Evolutionary conservation across 2,329 filamentous ascomycete genomes (phyloP).

Genomic region (Dendryphion nanum): DNA sequence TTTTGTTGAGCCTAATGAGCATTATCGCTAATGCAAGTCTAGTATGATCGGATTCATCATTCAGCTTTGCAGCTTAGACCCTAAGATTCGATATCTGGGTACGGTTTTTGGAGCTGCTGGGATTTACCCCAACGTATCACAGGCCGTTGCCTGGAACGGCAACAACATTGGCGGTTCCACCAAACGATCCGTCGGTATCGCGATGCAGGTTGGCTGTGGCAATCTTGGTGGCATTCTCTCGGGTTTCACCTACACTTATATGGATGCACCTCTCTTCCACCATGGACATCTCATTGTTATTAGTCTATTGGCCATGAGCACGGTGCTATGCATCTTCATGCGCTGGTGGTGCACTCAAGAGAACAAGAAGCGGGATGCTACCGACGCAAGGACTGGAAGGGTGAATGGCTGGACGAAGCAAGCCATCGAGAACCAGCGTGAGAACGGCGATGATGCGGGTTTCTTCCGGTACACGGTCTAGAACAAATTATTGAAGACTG

Average conservation of each 20-base stretch:
- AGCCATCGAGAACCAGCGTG: conserved; percentile 52
- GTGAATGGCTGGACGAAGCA: conserved; percentile 22
- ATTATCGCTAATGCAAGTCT: no score
- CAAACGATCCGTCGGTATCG: conserved; percentile 54
- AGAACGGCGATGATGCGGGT: conserved; percentile 54
- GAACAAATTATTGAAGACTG: no score
- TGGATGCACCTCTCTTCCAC: conserved; percentile 41
- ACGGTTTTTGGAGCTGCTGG: conserved; percentile 43
- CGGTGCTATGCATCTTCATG: conserved; percentile 52
- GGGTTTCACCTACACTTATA: conserved; percentile 45
- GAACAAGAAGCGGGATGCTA: conserved; percentile 52
- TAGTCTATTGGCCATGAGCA: conserved; percentile 42
- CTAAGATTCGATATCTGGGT: conserved; percentile 39
- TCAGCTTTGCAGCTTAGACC: conserved; percentile 29
- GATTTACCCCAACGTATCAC: conserved; percentile 54
- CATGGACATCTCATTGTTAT: conserved; percentile 45
- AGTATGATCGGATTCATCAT: conserved; percentile 42
- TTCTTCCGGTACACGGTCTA: conserved; percentile 33
- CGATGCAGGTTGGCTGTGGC: conserved; percentile 52
- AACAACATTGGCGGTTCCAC: conserved; percentile 55
- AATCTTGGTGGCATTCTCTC: conserved; percentile 48
- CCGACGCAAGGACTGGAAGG: conserved; percentile 41
- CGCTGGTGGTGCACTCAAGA: conserved; percentile 55
- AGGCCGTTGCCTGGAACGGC: conserved; percentile 56
- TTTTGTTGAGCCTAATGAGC: no score